A percentile compares a stretch with the other conserved stretches of the same genome.
Conservation (phyloP, 805 yeast genomes). For the Wickerhamiella cacticola region DNA sequence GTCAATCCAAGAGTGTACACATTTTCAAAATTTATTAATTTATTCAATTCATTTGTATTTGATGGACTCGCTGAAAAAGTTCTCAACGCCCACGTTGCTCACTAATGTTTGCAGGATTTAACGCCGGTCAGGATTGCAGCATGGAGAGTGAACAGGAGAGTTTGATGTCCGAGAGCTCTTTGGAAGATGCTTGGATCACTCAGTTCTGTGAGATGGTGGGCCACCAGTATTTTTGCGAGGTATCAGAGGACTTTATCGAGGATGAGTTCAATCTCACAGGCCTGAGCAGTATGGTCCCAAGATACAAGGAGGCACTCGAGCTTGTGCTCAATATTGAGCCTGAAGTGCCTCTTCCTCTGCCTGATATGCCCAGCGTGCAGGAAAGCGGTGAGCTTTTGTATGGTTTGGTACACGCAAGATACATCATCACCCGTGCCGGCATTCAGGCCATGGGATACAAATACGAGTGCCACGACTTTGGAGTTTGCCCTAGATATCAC, state of each 20-base stretch:
- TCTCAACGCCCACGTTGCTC: not conserved
- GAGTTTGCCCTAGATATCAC: conserved; percentile 77
- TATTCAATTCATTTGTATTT: not conserved
- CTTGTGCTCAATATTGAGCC: conserved; percentile 78
- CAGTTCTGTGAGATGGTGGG: conserved; percentile 68
- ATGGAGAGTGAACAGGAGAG: conserved; percentile 5
- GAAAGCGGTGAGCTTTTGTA: conserved; percentile 86
- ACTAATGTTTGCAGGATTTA: conserved; percentile 1
- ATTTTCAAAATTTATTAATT: not conserved
- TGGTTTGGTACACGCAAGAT: conserved; percentile 90
- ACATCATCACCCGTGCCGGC: conserved; percentile 79
- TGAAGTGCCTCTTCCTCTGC: conserved; percentile 39
- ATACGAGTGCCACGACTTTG: conserved; percentile 79
- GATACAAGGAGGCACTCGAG: conserved; percentile 83
- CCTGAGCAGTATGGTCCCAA: conserved; percentile 70
- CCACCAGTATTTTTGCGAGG: conserved; percentile 86
- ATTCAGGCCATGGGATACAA: conserved; percentile 78
- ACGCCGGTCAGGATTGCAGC: not conserved
- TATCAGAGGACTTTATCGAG: conserved; percentile 82
- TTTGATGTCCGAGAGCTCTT: conserved; percentile 12
- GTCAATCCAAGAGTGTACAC: too few relatives aligned
- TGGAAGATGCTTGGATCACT: conserved; percentile 47
- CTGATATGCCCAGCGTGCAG: conserved; percentile 64
- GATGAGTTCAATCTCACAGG: conserved; percentile 96
- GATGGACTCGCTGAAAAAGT: not conserved